These are phyloP conservation scores for Tricholoma furcatifolium DNA, from an alignment of 768 basidiomycete genomes.

Conservation along the genomic window DNA sequence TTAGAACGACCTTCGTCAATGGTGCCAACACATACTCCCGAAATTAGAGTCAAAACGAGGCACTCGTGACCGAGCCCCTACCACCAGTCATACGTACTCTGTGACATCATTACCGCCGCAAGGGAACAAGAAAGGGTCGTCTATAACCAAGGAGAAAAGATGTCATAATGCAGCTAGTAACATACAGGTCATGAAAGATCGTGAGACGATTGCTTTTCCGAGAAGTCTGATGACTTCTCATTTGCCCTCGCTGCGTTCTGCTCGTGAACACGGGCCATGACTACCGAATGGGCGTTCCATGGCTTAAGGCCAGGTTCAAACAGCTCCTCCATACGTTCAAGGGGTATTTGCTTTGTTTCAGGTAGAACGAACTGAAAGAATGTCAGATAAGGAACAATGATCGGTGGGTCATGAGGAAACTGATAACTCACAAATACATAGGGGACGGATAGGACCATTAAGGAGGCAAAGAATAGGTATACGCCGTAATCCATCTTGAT, in stretches of 20 bases:
- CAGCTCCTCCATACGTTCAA: conserved; percentile 42
- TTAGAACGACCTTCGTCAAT: not conserved
- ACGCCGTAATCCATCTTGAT: conserved; percentile 34
- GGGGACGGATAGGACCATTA: conserved; percentile 32
- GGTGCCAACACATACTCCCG: not conserved
- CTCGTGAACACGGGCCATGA: conserved; percentile 26
- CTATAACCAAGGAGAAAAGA: not conserved
- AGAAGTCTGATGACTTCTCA: conserved; percentile 7
- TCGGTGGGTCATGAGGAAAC: not conserved
- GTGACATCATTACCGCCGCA: not conserved
- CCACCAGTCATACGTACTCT: not conserved
- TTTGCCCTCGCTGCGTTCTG: conserved; percentile 9
- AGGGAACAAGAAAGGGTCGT: not conserved
- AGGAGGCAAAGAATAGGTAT: conserved; percentile 34
- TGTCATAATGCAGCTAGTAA: conserved; percentile 8
- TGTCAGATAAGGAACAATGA: conserved; percentile 2
- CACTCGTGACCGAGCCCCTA: not conserved
- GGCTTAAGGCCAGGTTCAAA: conserved; percentile 33
- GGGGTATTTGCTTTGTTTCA: conserved; percentile 39
- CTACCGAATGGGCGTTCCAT: conserved; percentile 32
- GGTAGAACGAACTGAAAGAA: conserved; percentile 32
- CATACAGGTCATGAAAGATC: conserved; percentile 12
- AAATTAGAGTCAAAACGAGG: not conserved
- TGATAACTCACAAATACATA: conserved; percentile 29
- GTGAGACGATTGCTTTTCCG: conserved; percentile 11